Evolutionary conservation across 2,329 filamentous ascomycete genomes (phyloP), one percentile per base, ranked within the genome.

Genomic region (Knoxdaviesia proteae): DNA sequence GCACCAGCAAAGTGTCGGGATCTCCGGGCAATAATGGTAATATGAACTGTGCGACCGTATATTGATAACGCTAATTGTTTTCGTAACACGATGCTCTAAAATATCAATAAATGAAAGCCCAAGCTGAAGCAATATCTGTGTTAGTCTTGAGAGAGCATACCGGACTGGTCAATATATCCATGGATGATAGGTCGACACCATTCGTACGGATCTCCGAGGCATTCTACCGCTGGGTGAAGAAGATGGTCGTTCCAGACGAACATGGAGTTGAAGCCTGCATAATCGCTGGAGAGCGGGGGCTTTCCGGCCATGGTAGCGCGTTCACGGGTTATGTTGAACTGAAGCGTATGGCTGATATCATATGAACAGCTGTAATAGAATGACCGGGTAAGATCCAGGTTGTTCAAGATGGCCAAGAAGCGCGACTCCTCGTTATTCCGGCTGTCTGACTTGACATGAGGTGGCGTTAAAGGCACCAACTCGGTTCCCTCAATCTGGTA

Each of bases 361-460:
- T 98, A 98, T 0, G 88, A 92, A 56, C 94, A 94, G 62, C 88
- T 94, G 63, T 94, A 98, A 60, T 98, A 98, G 58, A 98, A 98
- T 0, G 83, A 92, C 44, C 81, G 73, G 0, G 81, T 86, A 46
- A 98, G 63, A 56, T 98, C 90, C 33, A 98, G 68, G 50, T 93
- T 93, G 56, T 83, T 86, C 38, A 98, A 67, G 42, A 94, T 96
- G 31, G 74, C 71, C 34, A 96, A 68, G 53, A 93, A 96, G 32
- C 88, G 77, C 36, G 81, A 77, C 59, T 98, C 90, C 56, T 96
- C 88, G 0, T 83, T 73, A 52, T 92, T 90, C 41, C 67, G 65
- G 42, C 78, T 69, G 48, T 94, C 84, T n/a, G 77, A 67, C 55
- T 80, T 83, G 52, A 77, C 77, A 41, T 78, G 75, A 3, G 79